A percentile compares a stretch with the other conserved stretches of the same genome.
phyloP scores from a whole-genome alignment of 2,329 filamentous ascomycete species.

The Xylariaceae sp. region DNA sequence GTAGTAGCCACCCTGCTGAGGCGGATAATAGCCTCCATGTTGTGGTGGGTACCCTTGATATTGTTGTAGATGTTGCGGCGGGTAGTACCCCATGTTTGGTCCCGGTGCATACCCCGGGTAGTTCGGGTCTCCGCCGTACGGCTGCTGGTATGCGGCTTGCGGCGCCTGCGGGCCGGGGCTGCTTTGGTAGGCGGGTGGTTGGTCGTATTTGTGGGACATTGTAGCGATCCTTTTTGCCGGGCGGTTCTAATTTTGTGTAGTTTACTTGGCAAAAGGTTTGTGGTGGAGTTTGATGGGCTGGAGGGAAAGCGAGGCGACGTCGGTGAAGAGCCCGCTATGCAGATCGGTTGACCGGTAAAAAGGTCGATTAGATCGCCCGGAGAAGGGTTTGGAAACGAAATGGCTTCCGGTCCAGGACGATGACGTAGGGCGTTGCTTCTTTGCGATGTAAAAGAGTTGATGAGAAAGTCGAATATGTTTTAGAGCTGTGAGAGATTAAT shows the following conservation, averaged over 20 bases:
- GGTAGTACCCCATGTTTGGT: conserved; percentile 53
- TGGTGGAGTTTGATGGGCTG: too few species aligned
- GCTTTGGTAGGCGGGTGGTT: conserved; percentile 56
- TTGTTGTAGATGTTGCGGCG: conserved; percentile 41
- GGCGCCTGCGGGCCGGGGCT: conserved; percentile 50
- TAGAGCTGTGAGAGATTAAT: too few species aligned
- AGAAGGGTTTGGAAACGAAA: too few species aligned
- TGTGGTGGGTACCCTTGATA: conserved; percentile 37
- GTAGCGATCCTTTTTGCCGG: conserved; percentile 12
- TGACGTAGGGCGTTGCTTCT: too few species aligned
- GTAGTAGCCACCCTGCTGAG: conserved; percentile 42
- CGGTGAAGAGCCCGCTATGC: too few species aligned
- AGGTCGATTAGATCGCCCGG: too few species aligned
- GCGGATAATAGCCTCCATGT: conserved; percentile 44
- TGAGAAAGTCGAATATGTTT: too few species aligned
- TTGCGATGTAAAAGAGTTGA: too few species aligned
- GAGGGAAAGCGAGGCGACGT: too few species aligned
- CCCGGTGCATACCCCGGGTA: conserved; percentile 48
- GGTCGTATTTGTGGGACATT: conserved; percentile 55
- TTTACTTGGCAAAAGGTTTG: background rate
- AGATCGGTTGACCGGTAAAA: too few species aligned
- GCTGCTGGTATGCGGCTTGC: conserved; percentile 49
- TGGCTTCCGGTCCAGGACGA: too few species aligned
- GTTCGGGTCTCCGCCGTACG: conserved; percentile 34
- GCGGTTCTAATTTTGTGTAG: background rate